Percentiles rank a stretch among this genome's conserved stretches.
Evolutionary conservation across 2,329 filamentous ascomycete genomes (phyloP).

Genomic region (Teratosphaeria viscida): DNA sequence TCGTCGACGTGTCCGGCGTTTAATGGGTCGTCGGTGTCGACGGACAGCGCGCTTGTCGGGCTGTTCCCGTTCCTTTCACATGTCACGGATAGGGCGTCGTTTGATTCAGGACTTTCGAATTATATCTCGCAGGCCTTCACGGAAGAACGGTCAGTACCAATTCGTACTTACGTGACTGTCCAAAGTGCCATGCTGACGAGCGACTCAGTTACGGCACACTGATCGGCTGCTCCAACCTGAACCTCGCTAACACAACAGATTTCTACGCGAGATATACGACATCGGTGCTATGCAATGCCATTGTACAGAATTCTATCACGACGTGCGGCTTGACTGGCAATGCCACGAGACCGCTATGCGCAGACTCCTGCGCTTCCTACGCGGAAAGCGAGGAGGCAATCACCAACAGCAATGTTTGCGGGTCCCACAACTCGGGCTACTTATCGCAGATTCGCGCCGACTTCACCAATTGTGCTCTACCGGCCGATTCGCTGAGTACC

Average conservation of each 20-base stretch:
- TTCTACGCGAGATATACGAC: slow-evolving; percentile 91
- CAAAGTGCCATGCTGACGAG: slow-evolving; percentile 20
- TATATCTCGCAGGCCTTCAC: slow-evolving; percentile 71
- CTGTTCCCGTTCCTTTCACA: slow-evolving; percentile 72
- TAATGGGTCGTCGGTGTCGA: slow-evolving; percentile 60
- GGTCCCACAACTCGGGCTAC: slow-evolving; percentile 51
- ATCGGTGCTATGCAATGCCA: slow-evolving; percentile 83
- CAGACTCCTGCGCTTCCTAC: slow-evolving; percentile 76
- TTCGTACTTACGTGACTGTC: too few relatives aligned
- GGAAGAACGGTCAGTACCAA: slow-evolving; percentile 54
- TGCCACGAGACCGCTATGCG: slow-evolving; percentile 68
- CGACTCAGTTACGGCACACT: slow-evolving; percentile 62
- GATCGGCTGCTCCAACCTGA: slow-evolving; percentile 69
- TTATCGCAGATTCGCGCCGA: slow-evolving; percentile 76
- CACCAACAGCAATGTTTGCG: slow-evolving; percentile 65
- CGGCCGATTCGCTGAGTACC: slow-evolving; percentile 64
- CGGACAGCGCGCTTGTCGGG: slow-evolving; percentile 44
- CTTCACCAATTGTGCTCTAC: slow-evolving; percentile 79
- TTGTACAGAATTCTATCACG: slow-evolving; percentile 77
- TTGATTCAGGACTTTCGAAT: slow-evolving; percentile 61
- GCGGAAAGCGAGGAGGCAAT: slow-evolving; percentile 84
- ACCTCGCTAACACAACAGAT: slow-evolving; percentile 66
- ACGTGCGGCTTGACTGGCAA: slow-evolving; percentile 56
- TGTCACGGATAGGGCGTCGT: slow-evolving; percentile 65
- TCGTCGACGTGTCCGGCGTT: slow-evolving; percentile 67